Conservation (phyloP, 306 rosid genomes). For the Styphnolobium japonicum region DNA sequence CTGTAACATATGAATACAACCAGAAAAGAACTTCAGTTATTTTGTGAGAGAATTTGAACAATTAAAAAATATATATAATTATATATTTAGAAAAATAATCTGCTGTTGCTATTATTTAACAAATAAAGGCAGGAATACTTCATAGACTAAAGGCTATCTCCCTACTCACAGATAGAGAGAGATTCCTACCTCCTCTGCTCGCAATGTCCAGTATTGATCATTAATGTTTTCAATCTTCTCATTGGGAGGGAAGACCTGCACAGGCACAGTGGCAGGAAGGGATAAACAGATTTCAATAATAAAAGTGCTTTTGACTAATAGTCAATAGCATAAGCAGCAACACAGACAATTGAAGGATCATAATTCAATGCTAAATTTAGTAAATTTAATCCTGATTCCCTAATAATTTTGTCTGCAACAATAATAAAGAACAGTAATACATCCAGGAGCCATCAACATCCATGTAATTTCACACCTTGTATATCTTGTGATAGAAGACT, state of each 20-base stretch:
- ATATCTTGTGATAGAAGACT: slow-evolving; percentile 87
- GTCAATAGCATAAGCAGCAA: slow-evolving; percentile 5
- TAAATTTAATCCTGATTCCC: neutral
- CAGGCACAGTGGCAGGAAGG: neutral
- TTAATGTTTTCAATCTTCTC: slow-evolving; percentile 84
- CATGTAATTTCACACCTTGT: slow-evolving; percentile 51
- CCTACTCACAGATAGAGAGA: neutral
- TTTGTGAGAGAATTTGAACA: neutral
- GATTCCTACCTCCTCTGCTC: slow-evolving; percentile 77
- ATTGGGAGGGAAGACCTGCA: slow-evolving; percentile 74
- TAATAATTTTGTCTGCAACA: neutral
- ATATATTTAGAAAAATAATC: neutral
- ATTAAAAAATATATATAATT: neutral
- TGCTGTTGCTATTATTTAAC: neutral
- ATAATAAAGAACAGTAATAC: neutral
- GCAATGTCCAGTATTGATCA: slow-evolving; percentile 86
- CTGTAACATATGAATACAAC: slow-evolving; percentile 30
- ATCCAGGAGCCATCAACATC: neutral
- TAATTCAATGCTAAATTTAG: neutral
- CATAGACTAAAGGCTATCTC: neutral
- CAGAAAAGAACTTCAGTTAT: neutral
- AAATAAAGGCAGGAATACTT: slow-evolving; percentile 2
- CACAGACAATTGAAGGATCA: neutral
- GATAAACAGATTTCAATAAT: neutral
- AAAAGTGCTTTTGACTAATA: neutral